Evolutionary conservation across 2,329 filamentous ascomycete species (phyloP), one percentile per base, ranked within the genome.

Genomic region (Aspergillus candidus): DNA sequence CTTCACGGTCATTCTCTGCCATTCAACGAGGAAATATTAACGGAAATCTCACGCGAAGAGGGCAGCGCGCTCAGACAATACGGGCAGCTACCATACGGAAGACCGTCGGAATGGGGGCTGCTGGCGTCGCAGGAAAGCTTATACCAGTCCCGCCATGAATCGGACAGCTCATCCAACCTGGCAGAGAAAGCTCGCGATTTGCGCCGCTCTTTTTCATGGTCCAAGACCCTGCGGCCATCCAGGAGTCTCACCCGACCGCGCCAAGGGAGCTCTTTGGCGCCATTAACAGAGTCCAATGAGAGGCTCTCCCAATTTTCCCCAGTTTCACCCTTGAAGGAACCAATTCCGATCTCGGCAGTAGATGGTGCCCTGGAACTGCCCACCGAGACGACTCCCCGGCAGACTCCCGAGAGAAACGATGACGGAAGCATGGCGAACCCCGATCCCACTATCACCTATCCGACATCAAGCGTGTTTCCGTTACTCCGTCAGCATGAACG

Each of bases 321-420:
- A 31, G 27, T 39, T 12, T 50, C 51, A 3, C 44, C 45, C 32
- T 56, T 59, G 6, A 60, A 54, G 45, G 61, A 66, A 5, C 55
- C 62, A 13, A 49, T 65, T 11, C 53, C 56, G 12, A 50, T 61
- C 10, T 67, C 65, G 1, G 62, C 65, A 4, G 55, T 67, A 2
- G 62, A 66, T 39, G 65, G 65, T 0, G 50, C 57, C 11, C 49
- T 66, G 11, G 61, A 62, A 41, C 52, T 64, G 33, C 63, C 57
- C 33, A 53, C 66, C 14, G 65, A 69, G 39, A 61, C 54, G n/a
- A 67, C 64, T 2, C 62, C 67, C 2, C 55, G 60, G 14, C 59
- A 61, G 13, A 67, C 63, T 3, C 63, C 65, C 13, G 66, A 67
- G 34, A 56, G 54, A 15, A 58, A 59, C 22, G 49, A 57, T 5